phyloP scores from a whole-genome alignment of 306 rosid genomes.

The Pyrus betulifolia region DNA sequence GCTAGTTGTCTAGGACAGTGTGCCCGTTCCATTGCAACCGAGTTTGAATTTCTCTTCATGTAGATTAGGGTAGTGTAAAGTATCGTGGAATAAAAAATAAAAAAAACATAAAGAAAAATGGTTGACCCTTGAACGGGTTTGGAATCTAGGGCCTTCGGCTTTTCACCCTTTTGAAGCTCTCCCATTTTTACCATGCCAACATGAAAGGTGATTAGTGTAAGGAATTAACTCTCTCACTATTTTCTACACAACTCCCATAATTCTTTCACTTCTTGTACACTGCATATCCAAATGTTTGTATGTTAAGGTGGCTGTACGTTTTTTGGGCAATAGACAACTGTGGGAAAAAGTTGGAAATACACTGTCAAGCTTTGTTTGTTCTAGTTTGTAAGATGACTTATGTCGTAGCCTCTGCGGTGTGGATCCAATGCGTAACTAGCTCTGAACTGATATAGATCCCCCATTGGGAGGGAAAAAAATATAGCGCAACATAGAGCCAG shows the following conservation, averaged over 20 bases:
- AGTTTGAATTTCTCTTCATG: background rate
- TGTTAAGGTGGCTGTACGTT: background rate
- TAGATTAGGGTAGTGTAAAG: background rate
- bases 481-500: background rate
- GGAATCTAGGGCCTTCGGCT: background rate
- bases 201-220: background rate
- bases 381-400: background rate
- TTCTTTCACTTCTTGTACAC: background rate
- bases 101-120: background rate
- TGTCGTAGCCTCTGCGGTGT: background rate
- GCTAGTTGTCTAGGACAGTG: background rate
- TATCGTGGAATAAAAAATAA: background rate
- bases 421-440: background rate
- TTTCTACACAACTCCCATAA: background rate
- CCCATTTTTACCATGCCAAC: background rate
- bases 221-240: background rate
- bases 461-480: background rate
- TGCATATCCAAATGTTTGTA: background rate
- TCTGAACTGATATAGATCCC: background rate
- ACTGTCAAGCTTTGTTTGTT: background rate
- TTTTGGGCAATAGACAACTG: background rate
- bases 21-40: no score
- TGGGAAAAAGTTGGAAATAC: background rate
- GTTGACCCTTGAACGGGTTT: background rate
- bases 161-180: background rate